Percentiles rank a stretch among this genome's conserved stretches.
Conservation (phyloP, 2,329 filamentous ascomycete genomes). For the Sporothrix variecibatus region DNA sequence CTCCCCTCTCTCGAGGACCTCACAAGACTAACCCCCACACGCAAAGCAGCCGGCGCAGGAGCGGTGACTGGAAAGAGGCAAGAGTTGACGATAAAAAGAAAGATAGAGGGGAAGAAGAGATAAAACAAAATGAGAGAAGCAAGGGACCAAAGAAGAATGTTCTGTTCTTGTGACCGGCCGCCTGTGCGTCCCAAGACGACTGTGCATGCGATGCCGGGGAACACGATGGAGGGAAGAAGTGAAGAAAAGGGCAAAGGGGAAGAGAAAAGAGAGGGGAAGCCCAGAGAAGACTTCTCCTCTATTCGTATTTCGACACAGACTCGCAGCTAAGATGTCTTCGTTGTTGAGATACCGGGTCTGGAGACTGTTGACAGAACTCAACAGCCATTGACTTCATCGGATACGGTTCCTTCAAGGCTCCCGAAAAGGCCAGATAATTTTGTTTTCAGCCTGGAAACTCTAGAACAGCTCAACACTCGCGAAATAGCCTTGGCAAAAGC, state of each 20-base stretch:
- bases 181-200: not conserved
- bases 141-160: not conserved
- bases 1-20: not conserved
- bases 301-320: not conserved
- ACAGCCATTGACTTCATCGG: not conserved
- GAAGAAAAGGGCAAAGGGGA: too few relatives aligned
- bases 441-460: not conserved
- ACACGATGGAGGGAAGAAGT: not conserved
- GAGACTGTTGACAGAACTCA: not conserved
- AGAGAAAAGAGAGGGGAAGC: not conserved
- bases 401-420: not conserved
- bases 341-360: not conserved
- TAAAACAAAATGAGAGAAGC: not conserved
- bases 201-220: not conserved
- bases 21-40: constrained; percentile 22
- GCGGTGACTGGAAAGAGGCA: constrained; percentile 3
- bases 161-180: constrained; percentile 12
- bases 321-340: not conserved
- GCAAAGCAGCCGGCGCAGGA: constrained; percentile 7
- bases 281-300: not conserved
- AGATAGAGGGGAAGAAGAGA: not conserved
- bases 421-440: not conserved
- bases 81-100: not conserved
- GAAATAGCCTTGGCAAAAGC: not conserved
- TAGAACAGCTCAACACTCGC: not conserved